Evolutionary conservation across 139 green algal genomes (phyloP).

Genomic region (Picochlorum sp.): DNA sequence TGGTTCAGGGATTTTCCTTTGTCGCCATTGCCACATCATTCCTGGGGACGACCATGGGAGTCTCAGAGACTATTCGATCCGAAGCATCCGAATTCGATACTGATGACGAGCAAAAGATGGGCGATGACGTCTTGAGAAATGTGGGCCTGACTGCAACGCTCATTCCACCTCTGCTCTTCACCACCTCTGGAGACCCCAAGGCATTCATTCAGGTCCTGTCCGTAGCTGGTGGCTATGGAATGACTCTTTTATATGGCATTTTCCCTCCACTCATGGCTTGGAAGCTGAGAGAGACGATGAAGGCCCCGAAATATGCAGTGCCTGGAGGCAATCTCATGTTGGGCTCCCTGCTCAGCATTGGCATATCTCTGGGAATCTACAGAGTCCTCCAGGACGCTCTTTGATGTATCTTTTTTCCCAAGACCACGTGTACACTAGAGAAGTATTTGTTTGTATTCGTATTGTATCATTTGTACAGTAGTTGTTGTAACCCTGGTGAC

Average conservation of each 20-base stretch:
- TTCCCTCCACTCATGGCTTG: constrained; percentile 59
- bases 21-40: constrained; percentile 58
- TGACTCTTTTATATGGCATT: constrained; percentile 59
- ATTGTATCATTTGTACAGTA: too few relatives aligned
- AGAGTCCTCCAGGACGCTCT: too few relatives aligned
- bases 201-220: constrained; percentile 38
- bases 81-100: constrained; percentile 26
- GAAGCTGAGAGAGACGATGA: constrained; percentile 20
- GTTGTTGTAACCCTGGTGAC: too few relatives aligned
- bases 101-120: constrained; percentile 26
- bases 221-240: constrained; percentile 26
- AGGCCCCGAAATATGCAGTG: not conserved
- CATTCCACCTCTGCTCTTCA: constrained; percentile 33
- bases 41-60: constrained; percentile 46
- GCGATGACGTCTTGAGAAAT: not conserved
- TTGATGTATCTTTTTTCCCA: too few relatives aligned
- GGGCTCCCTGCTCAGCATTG: constrained; percentile 14
- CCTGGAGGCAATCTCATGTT: constrained; percentile 8
- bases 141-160: constrained; percentile 23
- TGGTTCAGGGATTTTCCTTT: constrained; percentile 46
- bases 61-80: constrained; percentile 34
- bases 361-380: not conserved
- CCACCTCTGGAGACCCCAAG: constrained; percentile 29
- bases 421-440: too few relatives aligned
- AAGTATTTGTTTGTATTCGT: too few relatives aligned